phyloP scores from a whole-genome alignment of 805 yeast species.

The Yamadazyma ubonensis region DNA sequence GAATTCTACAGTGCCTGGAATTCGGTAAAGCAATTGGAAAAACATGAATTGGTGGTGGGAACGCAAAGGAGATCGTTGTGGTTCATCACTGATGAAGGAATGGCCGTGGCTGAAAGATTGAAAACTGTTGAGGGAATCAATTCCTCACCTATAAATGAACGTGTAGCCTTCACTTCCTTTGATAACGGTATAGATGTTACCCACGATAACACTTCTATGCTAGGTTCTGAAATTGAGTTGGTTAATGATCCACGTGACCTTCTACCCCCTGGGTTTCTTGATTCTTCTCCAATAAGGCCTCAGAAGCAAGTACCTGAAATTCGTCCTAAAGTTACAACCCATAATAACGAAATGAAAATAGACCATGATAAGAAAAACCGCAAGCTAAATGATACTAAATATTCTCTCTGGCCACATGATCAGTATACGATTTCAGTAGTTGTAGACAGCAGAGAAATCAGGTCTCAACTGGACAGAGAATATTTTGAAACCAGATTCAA shows the following conservation, averaged over 20 bases:
- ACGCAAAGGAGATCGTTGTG: slow-evolving; percentile 61
- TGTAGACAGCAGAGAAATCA: slow-evolving; percentile 80
- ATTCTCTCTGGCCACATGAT: slow-evolving; percentile 61
- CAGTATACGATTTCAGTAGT: slow-evolving; percentile 59
- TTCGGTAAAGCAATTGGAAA: slow-evolving; percentile 59
- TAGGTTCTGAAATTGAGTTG: slow-evolving; percentile 10
- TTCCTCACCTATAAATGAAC: slow-evolving; percentile 21
- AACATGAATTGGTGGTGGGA: slow-evolving; percentile 55
- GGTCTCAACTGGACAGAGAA: slow-evolving; percentile 65
- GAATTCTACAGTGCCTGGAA: slow-evolving; percentile 78
- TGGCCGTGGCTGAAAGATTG: slow-evolving; percentile 57
- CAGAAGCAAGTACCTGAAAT: too few species aligned
- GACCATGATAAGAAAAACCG: slow-evolving; percentile 26
- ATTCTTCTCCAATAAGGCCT: slow-evolving; percentile 7
- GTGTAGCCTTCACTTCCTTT: slow-evolving; percentile 25
- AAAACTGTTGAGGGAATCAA: slow-evolving; percentile 43
- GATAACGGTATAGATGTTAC: slow-evolving; percentile 35
- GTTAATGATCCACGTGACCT: slow-evolving; percentile 14
- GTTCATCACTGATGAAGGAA: slow-evolving; percentile 69
- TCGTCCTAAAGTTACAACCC: background rate
- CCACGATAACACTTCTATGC: slow-evolving; percentile 18
- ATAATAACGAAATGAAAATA: background rate
- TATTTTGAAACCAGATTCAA: slow-evolving; percentile 60
- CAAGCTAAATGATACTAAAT: slow-evolving; percentile 25
- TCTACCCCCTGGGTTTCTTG: background rate